phyloP scores from a whole-genome alignment of 805 yeast genomes.

The Candida nanaspora region DNA sequence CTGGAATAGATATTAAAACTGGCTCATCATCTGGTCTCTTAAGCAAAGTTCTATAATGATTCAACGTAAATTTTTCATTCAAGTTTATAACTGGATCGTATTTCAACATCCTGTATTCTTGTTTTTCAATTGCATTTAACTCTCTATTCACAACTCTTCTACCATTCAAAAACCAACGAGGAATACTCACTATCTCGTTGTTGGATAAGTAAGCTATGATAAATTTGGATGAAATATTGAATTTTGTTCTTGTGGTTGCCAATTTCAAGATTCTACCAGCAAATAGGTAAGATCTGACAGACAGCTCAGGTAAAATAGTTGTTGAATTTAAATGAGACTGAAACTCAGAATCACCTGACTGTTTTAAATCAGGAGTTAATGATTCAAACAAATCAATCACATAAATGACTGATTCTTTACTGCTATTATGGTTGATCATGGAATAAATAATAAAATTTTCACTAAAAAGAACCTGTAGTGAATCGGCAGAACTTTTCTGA shows the following conservation, averaged over 20 bases:
- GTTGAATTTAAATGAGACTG: conserved; percentile 13
- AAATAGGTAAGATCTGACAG: conserved; percentile 49
- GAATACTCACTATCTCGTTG: conserved; percentile 64
- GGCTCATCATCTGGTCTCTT: conserved; percentile 11
- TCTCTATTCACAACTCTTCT: conserved; percentile 55
- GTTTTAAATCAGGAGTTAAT: conserved; percentile 39
- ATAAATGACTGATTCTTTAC: conserved; percentile 46
- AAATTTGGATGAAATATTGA: conserved; percentile 63
- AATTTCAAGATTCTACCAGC: conserved; percentile 52
- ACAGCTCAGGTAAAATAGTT: conserved; percentile 38
- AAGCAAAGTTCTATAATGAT: conserved; percentile 43
- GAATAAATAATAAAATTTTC: conserved; percentile 82
- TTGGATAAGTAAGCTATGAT: conserved; percentile 49
- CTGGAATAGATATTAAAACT: conserved; percentile 40
- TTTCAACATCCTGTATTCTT: conserved; percentile 51
- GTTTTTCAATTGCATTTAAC: conserved; percentile 43
- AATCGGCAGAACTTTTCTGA: conserved; percentile 9
- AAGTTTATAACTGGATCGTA: conserved; percentile 58
- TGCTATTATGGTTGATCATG: conserved; percentile 43
- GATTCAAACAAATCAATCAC: conserved; percentile 80
- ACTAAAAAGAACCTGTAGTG: conserved; percentile 53
- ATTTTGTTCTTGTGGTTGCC: conserved; percentile 48
- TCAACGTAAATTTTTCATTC: conserved; percentile 40
- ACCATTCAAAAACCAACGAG: conserved; percentile 61
- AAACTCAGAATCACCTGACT: conserved; percentile 4